phyloP scores from a whole-genome alignment of 225 moss, liverwort and hornwort genomes.

The Marchantia polymorpha region DNA sequence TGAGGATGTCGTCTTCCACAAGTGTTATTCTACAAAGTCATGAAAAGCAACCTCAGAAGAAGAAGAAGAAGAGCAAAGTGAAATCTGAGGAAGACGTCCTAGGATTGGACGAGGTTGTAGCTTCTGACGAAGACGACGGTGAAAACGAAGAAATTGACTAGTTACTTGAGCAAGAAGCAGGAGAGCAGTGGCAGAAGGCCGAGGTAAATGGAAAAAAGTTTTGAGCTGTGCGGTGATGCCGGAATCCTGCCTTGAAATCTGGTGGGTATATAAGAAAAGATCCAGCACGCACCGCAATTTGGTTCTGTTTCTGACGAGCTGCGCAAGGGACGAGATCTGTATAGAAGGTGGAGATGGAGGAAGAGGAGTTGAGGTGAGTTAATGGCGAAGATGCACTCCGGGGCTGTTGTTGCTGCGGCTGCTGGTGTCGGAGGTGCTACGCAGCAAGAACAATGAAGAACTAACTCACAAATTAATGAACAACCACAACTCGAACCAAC shows the following conservation, averaged over 20 bases:
- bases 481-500: too few species aligned
- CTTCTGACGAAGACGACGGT: slow-evolving; percentile 37
- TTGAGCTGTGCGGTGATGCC: background rate
- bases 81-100: slow-evolving; percentile 62
- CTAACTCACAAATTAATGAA: too few species aligned
- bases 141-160: slow-evolving; percentile 45
- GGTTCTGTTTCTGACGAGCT: background rate
- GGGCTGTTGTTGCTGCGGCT: too few species aligned
- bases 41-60: slow-evolving; percentile 51
- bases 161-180: slow-evolving; percentile 26
- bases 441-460: slow-evolving; percentile 33
- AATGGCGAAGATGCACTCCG: slow-evolving; percentile 48
- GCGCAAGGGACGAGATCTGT: background rate
- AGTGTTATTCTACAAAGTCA: slow-evolving; percentile 77
- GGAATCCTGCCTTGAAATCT: slow-evolving; percentile 3
- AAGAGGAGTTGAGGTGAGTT: slow-evolving; percentile 33
- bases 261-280: background rate
- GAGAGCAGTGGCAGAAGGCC: background rate
- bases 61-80: slow-evolving; percentile 56
- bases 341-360: background rate
- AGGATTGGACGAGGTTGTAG: slow-evolving; percentile 48
- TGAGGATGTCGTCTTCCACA: slow-evolving; percentile 91
- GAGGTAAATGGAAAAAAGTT: background rate
- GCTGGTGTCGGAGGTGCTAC: slow-evolving; percentile 48
- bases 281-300: too few species aligned